Evolutionary conservation across 768 basidiomycete species (phyloP).

Genomic region (Tremella fuciformis): DNA sequence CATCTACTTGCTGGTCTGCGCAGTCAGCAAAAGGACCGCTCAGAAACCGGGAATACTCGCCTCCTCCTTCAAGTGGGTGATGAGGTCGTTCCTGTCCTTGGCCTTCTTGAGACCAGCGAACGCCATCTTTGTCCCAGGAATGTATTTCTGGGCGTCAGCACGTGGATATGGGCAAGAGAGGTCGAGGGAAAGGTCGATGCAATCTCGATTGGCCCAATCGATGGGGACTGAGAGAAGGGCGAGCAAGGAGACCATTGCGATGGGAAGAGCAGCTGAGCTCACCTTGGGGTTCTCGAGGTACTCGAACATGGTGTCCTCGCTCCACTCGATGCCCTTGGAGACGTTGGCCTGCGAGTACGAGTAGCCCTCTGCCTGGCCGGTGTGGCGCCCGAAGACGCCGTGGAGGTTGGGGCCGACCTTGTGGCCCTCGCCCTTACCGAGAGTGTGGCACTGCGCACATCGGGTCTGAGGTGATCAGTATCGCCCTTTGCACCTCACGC

Average conservation of each 20-base stretch:
- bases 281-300: constrained; percentile 78
- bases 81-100: constrained; percentile 91
- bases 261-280: too few species aligned
- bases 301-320: constrained; percentile 83
- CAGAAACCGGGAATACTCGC: constrained; percentile 26
- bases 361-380: constrained; percentile 80
- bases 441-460: constrained; percentile 75
- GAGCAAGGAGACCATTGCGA: too few species aligned
- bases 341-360: constrained; percentile 93
- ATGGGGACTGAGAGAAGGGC: too few species aligned
- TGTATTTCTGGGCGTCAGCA: neutral
- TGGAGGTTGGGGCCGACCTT: constrained; percentile 89
- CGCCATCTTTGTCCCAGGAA: constrained; percentile 56
- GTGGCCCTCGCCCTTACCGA: constrained; percentile 55
- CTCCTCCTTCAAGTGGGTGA: constrained; percentile 57
- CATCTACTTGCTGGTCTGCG: constrained; percentile 1
- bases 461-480: constrained; percentile 51
- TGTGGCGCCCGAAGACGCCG: constrained; percentile 66
- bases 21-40: neutral
- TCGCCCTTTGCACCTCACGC: too few species aligned
- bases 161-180: too few species aligned
- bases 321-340: constrained; percentile 87
- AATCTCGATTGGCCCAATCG: neutral
- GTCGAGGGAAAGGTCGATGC: neutral
- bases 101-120: constrained; percentile 99